A percentile compares a stretch with the other conserved stretches of the same genome.
These are phyloP conservation scores for Xylariaceae sp. DNA, from an alignment of 2,329 filamentous ascomycete species.

Conservation along the genomic window DNA sequence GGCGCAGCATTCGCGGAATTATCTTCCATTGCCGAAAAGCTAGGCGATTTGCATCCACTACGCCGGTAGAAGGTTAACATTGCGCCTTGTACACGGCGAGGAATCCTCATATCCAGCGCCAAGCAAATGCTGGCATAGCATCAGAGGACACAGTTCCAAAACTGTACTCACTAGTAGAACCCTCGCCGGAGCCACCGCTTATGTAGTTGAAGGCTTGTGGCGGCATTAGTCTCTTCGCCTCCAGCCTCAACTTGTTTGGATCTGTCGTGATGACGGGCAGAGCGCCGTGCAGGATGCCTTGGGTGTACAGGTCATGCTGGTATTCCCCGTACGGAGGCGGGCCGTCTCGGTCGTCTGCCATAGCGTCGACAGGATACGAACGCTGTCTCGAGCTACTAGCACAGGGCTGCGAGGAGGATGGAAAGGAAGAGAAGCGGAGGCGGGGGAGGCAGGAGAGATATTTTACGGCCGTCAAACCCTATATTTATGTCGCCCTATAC, in stretches of 20 bases:
- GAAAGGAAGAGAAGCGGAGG: too few relatives aligned
- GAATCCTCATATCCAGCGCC: too few relatives aligned
- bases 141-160: too few relatives aligned
- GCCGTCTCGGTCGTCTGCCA: slow-evolving; percentile 14
- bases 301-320: slow-evolving; percentile 48
- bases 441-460: too few relatives aligned
- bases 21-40: slow-evolving; percentile 51
- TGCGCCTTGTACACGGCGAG: too few relatives aligned
- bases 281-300: slow-evolving; percentile 47
- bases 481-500: too few relatives aligned
- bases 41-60: slow-evolving; percentile 53
- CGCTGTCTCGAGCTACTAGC: too few relatives aligned
- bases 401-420: too few relatives aligned
- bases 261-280: slow-evolving; percentile 57
- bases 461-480: too few relatives aligned
- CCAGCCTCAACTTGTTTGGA: slow-evolving; percentile 53
- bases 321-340: slow-evolving; percentile 41
- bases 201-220: slow-evolving; percentile 57
- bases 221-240: slow-evolving; percentile 49
- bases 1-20: slow-evolving; percentile 50
- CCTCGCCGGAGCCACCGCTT: slow-evolving; percentile 60
- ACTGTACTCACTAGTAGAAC: slow-evolving; percentile 43
- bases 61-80: too few relatives aligned
- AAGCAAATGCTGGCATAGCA: too few relatives aligned
- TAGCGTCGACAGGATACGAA: neutral